A percentile compares a stretch with the other conserved stretches of the same genome.
Conservation (phyloP, 176 grass and related monocot species). For the Saccharum spontaneum region DNA sequence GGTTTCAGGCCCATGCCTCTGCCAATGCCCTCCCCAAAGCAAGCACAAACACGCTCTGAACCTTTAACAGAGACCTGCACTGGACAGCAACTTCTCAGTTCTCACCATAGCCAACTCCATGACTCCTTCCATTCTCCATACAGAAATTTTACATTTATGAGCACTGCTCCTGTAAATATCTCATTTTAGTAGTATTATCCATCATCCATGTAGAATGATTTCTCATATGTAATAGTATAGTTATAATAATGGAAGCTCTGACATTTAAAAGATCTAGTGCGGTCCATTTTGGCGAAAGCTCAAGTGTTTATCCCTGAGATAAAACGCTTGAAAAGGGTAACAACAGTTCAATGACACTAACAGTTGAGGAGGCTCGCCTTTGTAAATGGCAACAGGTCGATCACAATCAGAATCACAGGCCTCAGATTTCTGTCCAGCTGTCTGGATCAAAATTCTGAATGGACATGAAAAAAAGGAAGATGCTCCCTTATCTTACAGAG, state of each 20-base stretch:
- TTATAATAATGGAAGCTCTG: not conserved
- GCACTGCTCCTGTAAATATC: not conserved
- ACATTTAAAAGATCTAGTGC: not conserved
- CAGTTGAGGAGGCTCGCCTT: not conserved
- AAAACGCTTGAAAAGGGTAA: not conserved
- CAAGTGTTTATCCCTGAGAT: not conserved
- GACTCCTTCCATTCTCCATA: not conserved
- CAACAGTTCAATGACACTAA: not conserved
- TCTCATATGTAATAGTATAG: not conserved
- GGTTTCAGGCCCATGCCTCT: slow-evolving; percentile 43
- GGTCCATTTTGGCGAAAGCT: not conserved
- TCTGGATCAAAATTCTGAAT: slow-evolving; percentile 41
- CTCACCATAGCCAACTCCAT: slow-evolving; percentile 32
- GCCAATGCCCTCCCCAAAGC: slow-evolving; percentile 39
- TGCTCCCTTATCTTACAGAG: slow-evolving; percentile 28
- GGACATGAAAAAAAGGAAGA: slow-evolving; percentile 27
- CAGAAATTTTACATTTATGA: not conserved
- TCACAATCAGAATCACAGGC: not conserved
- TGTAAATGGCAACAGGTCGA: slow-evolving; percentile 4
- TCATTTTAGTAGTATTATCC: not conserved
- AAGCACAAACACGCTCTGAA: slow-evolving; percentile 53
- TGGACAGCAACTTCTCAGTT: slow-evolving; percentile 26
- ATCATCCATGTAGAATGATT: not conserved
- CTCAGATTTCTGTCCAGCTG: slow-evolving; percentile 26
- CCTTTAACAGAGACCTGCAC: slow-evolving; percentile 60